Evolutionary conservation across 2,329 filamentous ascomycete species (phyloP), one percentile per base, ranked within the genome.

Genomic region (Trichoderma atroviride): DNA sequence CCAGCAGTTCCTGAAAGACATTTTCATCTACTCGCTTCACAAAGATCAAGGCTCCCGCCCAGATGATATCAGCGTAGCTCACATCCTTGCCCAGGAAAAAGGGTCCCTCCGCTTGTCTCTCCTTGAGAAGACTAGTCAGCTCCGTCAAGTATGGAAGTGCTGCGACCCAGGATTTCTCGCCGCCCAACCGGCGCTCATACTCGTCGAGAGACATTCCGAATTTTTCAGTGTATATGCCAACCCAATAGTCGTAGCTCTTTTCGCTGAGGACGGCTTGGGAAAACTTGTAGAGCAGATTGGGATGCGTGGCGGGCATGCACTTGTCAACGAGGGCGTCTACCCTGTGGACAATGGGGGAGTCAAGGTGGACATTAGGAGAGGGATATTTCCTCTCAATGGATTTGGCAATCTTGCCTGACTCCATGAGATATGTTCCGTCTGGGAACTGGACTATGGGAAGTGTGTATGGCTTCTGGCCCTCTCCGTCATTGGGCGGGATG

Each of bases 391-490:
- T 79, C 74, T 93, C 90, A 40, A 93, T 81, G 22, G 81, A 81
- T 16, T 79, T 72, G 16, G 86, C 88, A 71, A 93, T 93, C 55
- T 79, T 79, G 71, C 79, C 81, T 1, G 88, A 91, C 75, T 93
- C 89, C 86, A 89, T 91, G 10, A 90, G 73, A 74, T 86, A 89
- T 0, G 76, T 85, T 22, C 86, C 87, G 59, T 89, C 84, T 0
- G 85, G 82, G 57, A 89, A 81, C 19, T 78, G 81, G 71, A 90
- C 80, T 1, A 86, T 81, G 0, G 90, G 90, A 67, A 85, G 66
- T 50, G 69, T 56, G 53, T 70, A 71, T 22, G 53, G n/a, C 47
- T 56, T 43, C 27, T 57, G 29, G 56, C 57, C 11, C 14, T 37
- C 53, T 72, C 47, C n/a, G 22, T 50, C 62, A 37, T 71, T 70